Evolutionary conservation across 805 yeast species (phyloP).

Genomic region (Clavispora phyllophila): DNA sequence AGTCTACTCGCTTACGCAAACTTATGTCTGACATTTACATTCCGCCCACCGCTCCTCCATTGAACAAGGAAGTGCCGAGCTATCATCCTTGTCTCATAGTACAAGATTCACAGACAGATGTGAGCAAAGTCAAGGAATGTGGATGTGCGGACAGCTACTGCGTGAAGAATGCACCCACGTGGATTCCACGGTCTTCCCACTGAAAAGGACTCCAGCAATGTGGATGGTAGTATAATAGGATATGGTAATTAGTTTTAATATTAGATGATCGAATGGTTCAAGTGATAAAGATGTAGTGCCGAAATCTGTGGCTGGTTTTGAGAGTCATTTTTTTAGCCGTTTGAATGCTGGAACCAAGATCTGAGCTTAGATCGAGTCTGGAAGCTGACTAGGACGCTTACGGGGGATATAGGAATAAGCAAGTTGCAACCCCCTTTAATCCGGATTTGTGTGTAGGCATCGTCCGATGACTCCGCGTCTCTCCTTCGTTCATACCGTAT

Average conservation of each 20-base stretch:
- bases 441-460: not conserved
- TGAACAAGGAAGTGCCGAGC: constrained; percentile 31
- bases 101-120: constrained; percentile 52
- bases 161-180: constrained; percentile 34
- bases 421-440: not conserved
- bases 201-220: constrained; percentile 47
- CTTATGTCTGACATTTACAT: constrained; percentile 42
- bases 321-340: too few relatives aligned
- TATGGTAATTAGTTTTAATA: too few relatives aligned
- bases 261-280: too few relatives aligned
- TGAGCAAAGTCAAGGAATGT: constrained; percentile 31
- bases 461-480: not conserved
- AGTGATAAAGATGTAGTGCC: too few relatives aligned
- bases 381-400: too few relatives aligned
- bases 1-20: constrained; percentile 32
- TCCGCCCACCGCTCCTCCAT: constrained; percentile 29
- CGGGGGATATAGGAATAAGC: not conserved
- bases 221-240: too few relatives aligned
- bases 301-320: too few relatives aligned
- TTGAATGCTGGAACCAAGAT: too few relatives aligned
- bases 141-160: constrained; percentile 40
- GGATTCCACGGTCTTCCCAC: constrained; percentile 50
- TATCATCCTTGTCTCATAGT: constrained; percentile 57
- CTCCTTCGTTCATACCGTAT: too few relatives aligned
- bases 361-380: too few relatives aligned